Percentiles rank a stretch among this genome's conserved stretches.
These are phyloP conservation scores for Erysimum cheiri DNA, from an alignment of 441 rosid species.

Conservation along the genomic window DNA sequence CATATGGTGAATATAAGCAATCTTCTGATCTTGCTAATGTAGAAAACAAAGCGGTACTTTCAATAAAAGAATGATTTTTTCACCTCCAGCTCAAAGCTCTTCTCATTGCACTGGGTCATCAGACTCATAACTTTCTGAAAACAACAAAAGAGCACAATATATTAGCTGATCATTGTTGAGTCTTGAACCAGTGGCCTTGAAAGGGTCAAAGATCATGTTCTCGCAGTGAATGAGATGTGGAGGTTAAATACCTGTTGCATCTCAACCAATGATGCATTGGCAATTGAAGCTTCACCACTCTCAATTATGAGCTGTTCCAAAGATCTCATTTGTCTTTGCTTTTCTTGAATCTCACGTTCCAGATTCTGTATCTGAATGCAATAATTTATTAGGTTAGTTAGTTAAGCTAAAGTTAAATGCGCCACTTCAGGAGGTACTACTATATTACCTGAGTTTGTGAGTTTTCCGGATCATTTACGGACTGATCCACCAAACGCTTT, in stretches of 20 bases:
- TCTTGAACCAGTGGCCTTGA: slow-evolving; percentile 19
- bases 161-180: background rate
- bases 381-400: slow-evolving; percentile 34
- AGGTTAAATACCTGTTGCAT: slow-evolving; percentile 87
- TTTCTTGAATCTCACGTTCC: slow-evolving; percentile 92
- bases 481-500: slow-evolving; percentile 94
- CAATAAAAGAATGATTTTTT: background rate
- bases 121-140: slow-evolving; percentile 82
- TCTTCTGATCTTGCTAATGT: slow-evolving; percentile 12
- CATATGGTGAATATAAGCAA: slow-evolving; percentile 11
- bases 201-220: slow-evolving; percentile 52
- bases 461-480: slow-evolving; percentile 83
- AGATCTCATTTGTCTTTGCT: slow-evolving; percentile 85
- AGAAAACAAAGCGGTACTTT: slow-evolving; percentile 25
- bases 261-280: slow-evolving; percentile 91
- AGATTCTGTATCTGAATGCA: slow-evolving; percentile 73
- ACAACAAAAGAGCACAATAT: slow-evolving; percentile 9
- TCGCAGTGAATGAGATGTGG: slow-evolving; percentile 24
- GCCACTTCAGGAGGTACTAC: background rate
- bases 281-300: slow-evolving; percentile 92
- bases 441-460: slow-evolving; percentile 73
- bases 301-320: slow-evolving; percentile 90
- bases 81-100: slow-evolving; percentile 94
- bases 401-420: background rate
- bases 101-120: slow-evolving; percentile 94